Evolutionary conservation across 2,329 filamentous ascomycete genomes (phyloP).

Genomic region (Teratosphaeria gauchensis): DNA sequence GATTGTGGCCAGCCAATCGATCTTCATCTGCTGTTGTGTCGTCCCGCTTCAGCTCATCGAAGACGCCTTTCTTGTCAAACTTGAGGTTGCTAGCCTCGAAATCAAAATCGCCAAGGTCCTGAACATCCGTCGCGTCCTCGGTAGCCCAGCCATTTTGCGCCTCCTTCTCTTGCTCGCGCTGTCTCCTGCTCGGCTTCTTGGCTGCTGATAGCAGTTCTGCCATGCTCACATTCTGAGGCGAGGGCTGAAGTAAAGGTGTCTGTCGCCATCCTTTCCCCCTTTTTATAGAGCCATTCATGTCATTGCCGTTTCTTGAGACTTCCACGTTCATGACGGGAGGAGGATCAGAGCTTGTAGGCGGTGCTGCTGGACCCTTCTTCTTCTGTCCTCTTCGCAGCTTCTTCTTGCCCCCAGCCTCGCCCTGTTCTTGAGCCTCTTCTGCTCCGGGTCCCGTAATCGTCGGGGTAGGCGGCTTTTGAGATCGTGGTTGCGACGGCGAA

Average conservation of each 20-base stretch:
- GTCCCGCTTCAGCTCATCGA: conserved; percentile 82
- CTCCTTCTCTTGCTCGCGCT: conserved; percentile 37
- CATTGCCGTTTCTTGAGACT: conserved; percentile 28
- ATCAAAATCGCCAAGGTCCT: conserved; percentile 90
- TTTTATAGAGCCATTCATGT: conserved; percentile 28
- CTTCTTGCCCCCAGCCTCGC: conserved; percentile 33
- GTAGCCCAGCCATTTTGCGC: conserved; percentile 73
- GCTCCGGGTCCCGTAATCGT: not conserved
- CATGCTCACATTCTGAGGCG: conserved; percentile 34
- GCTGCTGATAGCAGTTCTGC: conserved; percentile 7
- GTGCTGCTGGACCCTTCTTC: conserved; percentile 22
- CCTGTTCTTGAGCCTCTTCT: conserved; percentile 1
- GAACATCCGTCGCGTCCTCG: conserved; percentile 88
- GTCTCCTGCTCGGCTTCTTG: conserved; percentile 33
- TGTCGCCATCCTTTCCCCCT: conserved; percentile 59
- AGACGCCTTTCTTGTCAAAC: conserved; percentile 87
- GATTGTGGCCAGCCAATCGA: conserved; percentile 84
- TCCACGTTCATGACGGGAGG: conserved; percentile 25
- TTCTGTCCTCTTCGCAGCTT: conserved; percentile 37
- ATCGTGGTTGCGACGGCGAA: not conserved
- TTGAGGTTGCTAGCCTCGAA: conserved; percentile 83
- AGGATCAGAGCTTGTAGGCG: conserved; percentile 11
- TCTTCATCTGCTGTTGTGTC: conserved; percentile 83
- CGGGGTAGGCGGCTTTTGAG: not conserved
- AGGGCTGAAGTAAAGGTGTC: conserved; percentile 57